A percentile compares a stretch with the other conserved stretches of the same genome.
phyloP scores from a whole-genome alignment of 306 rosid species.

The Arachis hypogaea region DNA sequence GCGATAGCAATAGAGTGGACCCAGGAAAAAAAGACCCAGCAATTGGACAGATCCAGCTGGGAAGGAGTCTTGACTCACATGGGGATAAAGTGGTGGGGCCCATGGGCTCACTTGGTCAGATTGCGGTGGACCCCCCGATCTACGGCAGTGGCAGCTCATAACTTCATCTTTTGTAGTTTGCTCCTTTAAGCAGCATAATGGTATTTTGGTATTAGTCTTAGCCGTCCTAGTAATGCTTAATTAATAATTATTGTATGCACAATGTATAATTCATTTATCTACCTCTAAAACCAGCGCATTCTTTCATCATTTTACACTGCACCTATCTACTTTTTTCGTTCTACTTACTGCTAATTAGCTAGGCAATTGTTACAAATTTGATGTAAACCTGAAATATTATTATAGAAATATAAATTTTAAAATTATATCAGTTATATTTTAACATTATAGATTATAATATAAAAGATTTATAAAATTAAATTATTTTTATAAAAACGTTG shows the following conservation, averaged over 20 bases:
- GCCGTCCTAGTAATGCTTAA: neutral
- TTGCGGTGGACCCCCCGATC: constrained; percentile 32
- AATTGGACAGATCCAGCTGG: constrained; percentile 39
- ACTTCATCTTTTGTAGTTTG: constrained; percentile 41
- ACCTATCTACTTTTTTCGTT: neutral
- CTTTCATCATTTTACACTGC: neutral
- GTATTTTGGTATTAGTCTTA: constrained; percentile 17
- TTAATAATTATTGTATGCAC: too few relatives aligned
- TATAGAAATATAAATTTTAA: too few relatives aligned
- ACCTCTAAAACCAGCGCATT: constrained; percentile 42
- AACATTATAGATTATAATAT: too few relatives aligned
- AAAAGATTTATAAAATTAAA: too few relatives aligned
- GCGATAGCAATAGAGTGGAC: neutral
- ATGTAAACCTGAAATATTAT: too few relatives aligned
- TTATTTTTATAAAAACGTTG: too few relatives aligned
- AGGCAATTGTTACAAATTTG: too few relatives aligned
- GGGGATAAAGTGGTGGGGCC: constrained; percentile 39
- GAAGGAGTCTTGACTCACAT: constrained; percentile 43
- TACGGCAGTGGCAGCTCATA: constrained; percentile 28
- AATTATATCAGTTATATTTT: too few relatives aligned
- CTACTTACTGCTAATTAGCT: too few relatives aligned
- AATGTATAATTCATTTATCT: neutral
- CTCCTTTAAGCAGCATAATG: constrained; percentile 39
- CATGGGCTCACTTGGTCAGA: constrained; percentile 10
- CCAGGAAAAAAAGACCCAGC: constrained; percentile 15